Base-by-base conservation (phyloP, 176 grass and related monocot species). In the Aegilops tauschii region DNA sequence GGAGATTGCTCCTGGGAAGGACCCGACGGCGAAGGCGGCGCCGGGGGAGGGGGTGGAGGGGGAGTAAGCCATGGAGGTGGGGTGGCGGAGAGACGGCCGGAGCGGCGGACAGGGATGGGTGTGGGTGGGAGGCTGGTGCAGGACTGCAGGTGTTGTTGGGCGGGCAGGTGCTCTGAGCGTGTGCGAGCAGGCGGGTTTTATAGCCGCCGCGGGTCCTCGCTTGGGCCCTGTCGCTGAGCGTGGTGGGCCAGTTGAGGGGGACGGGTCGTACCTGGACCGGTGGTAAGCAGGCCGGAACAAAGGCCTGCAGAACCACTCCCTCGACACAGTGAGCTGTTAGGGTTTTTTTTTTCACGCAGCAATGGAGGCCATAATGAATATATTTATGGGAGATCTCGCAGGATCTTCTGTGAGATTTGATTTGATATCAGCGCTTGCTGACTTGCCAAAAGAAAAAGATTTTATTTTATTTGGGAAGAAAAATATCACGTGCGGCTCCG, bases 11-110 rank as follows among this genome's bases (percentile, higher is more conserved):
- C 21, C 62, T 2, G 85, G 74, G 36, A 75, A 49, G 81, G 76
- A 16, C 1, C 77, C 21, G 37, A 62, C 50, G 18, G 84, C 9
- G 28, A 72, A 5, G 63, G 85, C 17, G 81, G 78, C 32, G 73
- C 79, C n/a, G 69, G 83, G 13, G 79, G 86, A 42, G 56, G 71
- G 49, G 78, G 91, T 29, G 73, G 31, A 61, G 13, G 73, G 47
- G 7, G 44, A 42, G 81, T 84, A 37, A 27, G 76, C 82, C 91
- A 93, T 93, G 83, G 82, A 68, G 82, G 82, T 21, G 20, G 7
- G 20, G 56, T 59, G 56, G 40, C 78, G 77, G 71, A 77, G 71
- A 77, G 49, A 36, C 25, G 63, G 72, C 21, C 52, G 78, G 83
- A 31, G 52, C 44, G 80, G 74, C 29, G 59, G 69, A 62, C 1